Evolutionary conservation across 208 protist species (phyloP).

Genomic region (Strigomonas culicis): DNA sequence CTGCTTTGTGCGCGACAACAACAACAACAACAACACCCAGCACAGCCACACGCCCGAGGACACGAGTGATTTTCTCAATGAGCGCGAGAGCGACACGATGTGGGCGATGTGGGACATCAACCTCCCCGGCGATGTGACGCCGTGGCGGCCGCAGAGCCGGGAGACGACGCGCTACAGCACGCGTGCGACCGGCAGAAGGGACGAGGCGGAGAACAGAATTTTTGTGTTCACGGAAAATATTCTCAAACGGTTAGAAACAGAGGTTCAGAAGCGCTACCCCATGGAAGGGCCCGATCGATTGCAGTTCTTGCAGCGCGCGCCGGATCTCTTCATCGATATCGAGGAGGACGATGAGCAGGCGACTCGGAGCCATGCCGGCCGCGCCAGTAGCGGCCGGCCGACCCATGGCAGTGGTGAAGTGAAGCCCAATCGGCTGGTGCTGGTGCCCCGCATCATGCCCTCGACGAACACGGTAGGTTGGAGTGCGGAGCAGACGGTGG

Average conservation of each 20-base stretch:
- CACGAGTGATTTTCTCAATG: background rate
- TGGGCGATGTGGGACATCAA: background rate
- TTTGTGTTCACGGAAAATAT: background rate
- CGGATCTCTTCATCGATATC: constrained; percentile 60
- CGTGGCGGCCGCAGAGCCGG: background rate
- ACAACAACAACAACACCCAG: background rate
- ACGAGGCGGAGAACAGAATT: background rate
- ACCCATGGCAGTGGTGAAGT: too few relatives aligned
- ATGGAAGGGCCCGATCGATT: constrained; percentile 35
- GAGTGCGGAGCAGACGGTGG: constrained; percentile 52
- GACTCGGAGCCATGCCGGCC: too few relatives aligned
- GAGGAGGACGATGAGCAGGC: constrained; percentile 1
- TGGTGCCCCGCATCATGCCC: constrained; percentile 48
- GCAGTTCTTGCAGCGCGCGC: constrained; percentile 71
- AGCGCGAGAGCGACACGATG: background rate
- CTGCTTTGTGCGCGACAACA: background rate
- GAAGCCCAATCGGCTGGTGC: constrained; percentile 12
- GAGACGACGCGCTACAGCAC: background rate
- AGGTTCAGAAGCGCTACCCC: constrained; percentile 46
- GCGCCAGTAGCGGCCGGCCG: too few relatives aligned
- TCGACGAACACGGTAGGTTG: constrained; percentile 55
- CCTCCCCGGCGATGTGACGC: too few relatives aligned
- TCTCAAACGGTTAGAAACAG: constrained; percentile 6
- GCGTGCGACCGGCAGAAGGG: background rate
- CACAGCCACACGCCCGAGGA: background rate